A percentile compares a stretch with the other conserved stretches of the same genome.
Evolutionary conservation across 352 stramenopile species (phyloP).

Genomic region (Pythium vanterpoolii): DNA sequence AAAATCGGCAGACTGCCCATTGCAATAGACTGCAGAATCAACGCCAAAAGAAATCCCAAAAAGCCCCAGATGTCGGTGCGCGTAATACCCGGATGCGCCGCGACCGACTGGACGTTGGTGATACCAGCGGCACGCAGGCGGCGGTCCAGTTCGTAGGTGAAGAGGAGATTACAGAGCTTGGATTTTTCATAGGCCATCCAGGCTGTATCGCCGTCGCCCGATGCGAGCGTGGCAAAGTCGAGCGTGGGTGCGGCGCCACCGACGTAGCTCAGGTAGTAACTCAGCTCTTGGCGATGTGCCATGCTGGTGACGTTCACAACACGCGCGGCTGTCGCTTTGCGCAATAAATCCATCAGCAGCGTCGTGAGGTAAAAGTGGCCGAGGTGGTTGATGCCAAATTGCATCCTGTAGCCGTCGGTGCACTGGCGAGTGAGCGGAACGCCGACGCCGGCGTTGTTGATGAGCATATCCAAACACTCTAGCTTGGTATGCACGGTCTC

Average conservation of each 20-base stretch:
- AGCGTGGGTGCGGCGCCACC: not conserved
- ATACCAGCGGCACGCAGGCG: constrained; percentile 26
- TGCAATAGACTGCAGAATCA: not conserved
- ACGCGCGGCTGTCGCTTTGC: constrained; percentile 18
- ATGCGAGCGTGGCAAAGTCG: constrained; percentile 30
- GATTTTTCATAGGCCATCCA: constrained; percentile 37
- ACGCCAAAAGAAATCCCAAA: not conserved
- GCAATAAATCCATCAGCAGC: constrained; percentile 36
- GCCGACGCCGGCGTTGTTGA: constrained; percentile 34
- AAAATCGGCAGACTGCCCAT: constrained; percentile 14
- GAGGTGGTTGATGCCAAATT: constrained; percentile 50
- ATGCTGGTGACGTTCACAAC: constrained; percentile 45
- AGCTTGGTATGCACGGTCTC: constrained; percentile 19
- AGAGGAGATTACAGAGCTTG: constrained; percentile 50
- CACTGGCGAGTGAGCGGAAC: not conserved
- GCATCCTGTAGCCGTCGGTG: constrained; percentile 31
- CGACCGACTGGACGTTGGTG: constrained; percentile 35
- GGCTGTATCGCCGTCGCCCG: constrained; percentile 17
- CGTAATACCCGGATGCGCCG: constrained; percentile 10
- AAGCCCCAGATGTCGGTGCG: constrained; percentile 7
- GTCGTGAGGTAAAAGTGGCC: constrained; percentile 51
- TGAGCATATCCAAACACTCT: constrained; percentile 27
- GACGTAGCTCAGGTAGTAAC: too few species aligned
- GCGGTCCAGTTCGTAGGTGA: constrained; percentile 46
- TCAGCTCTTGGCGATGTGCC: constrained; percentile 30